Percentiles rank a stretch among this genome's conserved stretches.
Conservation (phyloP, 176 grass and related monocot genomes). For the Avena atlantica region DNA sequence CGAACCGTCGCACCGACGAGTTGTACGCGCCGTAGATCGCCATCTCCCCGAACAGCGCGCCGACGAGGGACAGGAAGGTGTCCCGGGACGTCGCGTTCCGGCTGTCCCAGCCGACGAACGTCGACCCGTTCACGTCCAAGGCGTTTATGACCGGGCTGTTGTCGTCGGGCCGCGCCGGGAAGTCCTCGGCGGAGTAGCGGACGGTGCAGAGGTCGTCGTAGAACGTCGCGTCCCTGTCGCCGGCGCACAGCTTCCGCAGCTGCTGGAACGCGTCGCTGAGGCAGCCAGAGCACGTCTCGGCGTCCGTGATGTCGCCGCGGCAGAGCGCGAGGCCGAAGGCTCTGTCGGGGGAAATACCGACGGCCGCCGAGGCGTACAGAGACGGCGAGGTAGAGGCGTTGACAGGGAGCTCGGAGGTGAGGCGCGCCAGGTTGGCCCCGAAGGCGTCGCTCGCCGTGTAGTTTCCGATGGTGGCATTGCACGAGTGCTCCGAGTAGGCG, state of each 20-base stretch:
- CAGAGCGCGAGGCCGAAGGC: conserved; percentile 53
- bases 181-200: conserved; percentile 13
- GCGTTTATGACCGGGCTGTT: conserved; percentile 33
- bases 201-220: no score
- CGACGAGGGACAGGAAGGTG: conserved; percentile 41
- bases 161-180: conserved; percentile 21
- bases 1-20: conserved; percentile 40
- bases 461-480: conserved; percentile 41
- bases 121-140: conserved; percentile 47
- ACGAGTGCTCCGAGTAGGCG: conserved; percentile 32
- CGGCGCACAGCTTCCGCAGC: neutral
- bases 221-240: no score
- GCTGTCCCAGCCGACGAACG: conserved; percentile 41
- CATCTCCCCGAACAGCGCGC: conserved; percentile 49
- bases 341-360: conserved; percentile 35
- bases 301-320: conserved; percentile 52
- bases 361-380: conserved; percentile 8
- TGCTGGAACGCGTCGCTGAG: conserved; percentile 17
- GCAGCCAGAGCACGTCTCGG: conserved; percentile 40
- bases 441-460: conserved; percentile 39
- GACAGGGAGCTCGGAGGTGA: conserved; percentile 5
- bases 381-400: conserved; percentile 16
- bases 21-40: conserved; percentile 52
- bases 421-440: conserved; percentile 37
- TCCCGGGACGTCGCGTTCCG: conserved; percentile 17